Evolutionary conservation across 495 filamentous ascomycete species (phyloP).

Genomic region (Hyaloscypha bicolor): DNA sequence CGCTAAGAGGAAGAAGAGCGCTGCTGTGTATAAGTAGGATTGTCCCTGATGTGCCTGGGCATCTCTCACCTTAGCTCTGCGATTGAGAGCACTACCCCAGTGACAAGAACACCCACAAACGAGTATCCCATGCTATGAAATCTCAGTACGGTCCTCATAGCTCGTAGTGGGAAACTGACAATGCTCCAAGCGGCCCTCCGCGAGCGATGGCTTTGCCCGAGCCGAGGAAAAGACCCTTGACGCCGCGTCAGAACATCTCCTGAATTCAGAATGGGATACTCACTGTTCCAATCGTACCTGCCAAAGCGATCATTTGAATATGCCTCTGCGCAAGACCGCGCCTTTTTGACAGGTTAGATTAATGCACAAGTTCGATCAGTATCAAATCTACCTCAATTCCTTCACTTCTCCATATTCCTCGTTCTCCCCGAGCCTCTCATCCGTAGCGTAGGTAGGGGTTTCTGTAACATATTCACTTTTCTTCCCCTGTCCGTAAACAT

Average conservation of each 20-base stretch:
- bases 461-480: conserved; percentile 6
- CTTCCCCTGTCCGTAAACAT: conserved; percentile 4
- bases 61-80: conserved; percentile 28
- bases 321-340: conserved; percentile 67
- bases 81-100: conserved; percentile 28
- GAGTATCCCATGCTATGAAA: conserved; percentile 25
- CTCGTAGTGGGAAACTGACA: conserved; percentile 12
- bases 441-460: conserved; percentile 7
- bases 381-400: conserved; percentile 19
- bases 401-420: conserved; percentile 25
- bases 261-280: conserved; percentile 5
- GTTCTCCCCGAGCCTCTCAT: conserved; percentile 14
- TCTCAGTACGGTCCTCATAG: not conserved
- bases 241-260: not conserved
- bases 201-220: conserved; percentile 30
- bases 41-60: not conserved
- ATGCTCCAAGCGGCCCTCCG: conserved; percentile 29
- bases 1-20: conserved; percentile 59
- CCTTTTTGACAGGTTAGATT: conserved; percentile 14
- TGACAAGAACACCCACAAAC: conserved; percentile 26
- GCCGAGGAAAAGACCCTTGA: conserved; percentile 30
- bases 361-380: not conserved
- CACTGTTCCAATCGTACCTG: conserved; percentile 49
- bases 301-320: conserved; percentile 83
- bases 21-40: conserved; percentile 1